Base-by-base conservation (phyloP, 305 asterid genomes). In the Euphrasia arctica region DNA sequence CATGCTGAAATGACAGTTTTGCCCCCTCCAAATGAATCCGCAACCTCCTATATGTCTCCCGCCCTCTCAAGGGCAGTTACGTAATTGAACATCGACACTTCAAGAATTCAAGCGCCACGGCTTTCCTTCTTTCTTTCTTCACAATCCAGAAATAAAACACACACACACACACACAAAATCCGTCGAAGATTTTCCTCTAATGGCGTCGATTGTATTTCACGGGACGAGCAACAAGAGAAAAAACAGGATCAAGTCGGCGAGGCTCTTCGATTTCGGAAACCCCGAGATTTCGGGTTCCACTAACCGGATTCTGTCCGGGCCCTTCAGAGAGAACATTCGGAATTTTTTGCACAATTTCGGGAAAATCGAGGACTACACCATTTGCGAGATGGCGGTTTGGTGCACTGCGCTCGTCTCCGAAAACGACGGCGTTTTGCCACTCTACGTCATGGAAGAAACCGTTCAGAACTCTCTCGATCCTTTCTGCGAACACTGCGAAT, bases 401-500 rank as follows among this genome's bases (percentile, higher is more conserved):
- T 79, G 79, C 9, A 66, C 82, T 70, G 66, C 65, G 45, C 71
- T 86, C 7, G 56, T 73, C n/a, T 63, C 75, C 3, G 72, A 77
- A 8, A 68, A 66, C 29, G 83, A 72, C 18, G 83, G 70, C 50
- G 82, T 80, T 69, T 82, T 87, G 63, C 84, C 86, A 4, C 86
- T 89, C 66, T 85, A 78, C 59, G 75, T 75, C 52, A 28, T 87
- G 59, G 85, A 86, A 57, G 93, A 89, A 83, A 80, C 89, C 63
- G 82, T 82, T 70, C 76, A 70, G 11, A 41, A 62, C 28, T 77
- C 86, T 5, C 58, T 51, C 25, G 43, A 77, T 9, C 92, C 86
- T 25, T 78, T 83, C 77, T 89, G 96, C 68, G 68, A 73, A 63
- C 77, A 81, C 65, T 89, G 96, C 57, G 82, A 81, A 81, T 74